A percentile compares a stretch with the other conserved stretches of the same genome.
Evolutionary conservation across 192 early-diverging fungal species (phyloP).

Genomic region (Linderina pennispora): DNA sequence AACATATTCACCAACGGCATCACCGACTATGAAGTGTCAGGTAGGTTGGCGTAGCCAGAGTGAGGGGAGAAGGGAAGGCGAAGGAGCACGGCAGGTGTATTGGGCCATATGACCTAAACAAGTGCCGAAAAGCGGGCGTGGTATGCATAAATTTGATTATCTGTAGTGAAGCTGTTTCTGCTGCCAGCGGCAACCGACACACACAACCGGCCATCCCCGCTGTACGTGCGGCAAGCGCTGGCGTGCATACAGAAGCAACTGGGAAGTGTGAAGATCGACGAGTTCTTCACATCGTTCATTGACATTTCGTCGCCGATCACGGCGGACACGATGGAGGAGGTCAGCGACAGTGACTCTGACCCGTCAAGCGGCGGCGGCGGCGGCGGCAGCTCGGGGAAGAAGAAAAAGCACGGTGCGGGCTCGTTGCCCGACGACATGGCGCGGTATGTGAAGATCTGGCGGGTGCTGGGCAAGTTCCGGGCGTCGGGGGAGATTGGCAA

Average conservation of each 20-base stretch:
- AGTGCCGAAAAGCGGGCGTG: no score
- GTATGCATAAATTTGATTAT: no score
- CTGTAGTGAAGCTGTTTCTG: conserved; percentile 35
- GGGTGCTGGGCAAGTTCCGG: conserved; percentile 10
- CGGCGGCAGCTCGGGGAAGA: not conserved
- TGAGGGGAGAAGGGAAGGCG: no score
- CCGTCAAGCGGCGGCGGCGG: not conserved
- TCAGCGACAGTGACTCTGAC: not conserved
- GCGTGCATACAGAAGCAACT: conserved; percentile 32
- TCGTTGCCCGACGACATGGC: conserved; percentile 13
- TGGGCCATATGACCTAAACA: no score
- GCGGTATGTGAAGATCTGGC: conserved; percentile 38
- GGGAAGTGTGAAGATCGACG: conserved; percentile 34
- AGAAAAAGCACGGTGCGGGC: not conserved
- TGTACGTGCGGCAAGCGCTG: conserved; percentile 35
- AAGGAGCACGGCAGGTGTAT: no score
- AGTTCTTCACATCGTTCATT: conserved; percentile 36
- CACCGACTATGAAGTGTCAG: conserved; percentile 29
- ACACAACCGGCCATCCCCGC: conserved; percentile 25
- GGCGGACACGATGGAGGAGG: not conserved
- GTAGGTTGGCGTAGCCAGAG: conserved; percentile 11
- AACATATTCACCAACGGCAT: conserved; percentile 27
- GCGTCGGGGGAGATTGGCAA: conserved; percentile 19
- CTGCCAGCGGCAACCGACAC: conserved; percentile 28
- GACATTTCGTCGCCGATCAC: conserved; percentile 11